Base-by-base conservation (phyloP, 2,329 filamentous ascomycete species). In the Fusarium redolens region DNA sequence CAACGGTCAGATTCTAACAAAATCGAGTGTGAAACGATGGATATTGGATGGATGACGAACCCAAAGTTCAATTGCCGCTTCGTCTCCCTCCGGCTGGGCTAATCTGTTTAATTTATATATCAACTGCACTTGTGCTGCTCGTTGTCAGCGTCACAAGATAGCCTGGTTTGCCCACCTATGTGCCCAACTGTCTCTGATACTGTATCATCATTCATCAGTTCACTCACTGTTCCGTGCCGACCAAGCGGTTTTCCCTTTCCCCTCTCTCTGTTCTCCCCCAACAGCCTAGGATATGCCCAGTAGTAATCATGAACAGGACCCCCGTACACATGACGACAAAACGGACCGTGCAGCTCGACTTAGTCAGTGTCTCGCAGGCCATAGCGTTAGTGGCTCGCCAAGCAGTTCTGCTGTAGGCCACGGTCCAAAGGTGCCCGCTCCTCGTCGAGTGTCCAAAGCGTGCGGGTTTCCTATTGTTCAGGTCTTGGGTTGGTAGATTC, bases 321-420 rank as follows among this genome's bases (percentile, higher is more conserved):
- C 70, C 62, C 45, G 30, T 51, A 64, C 73, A 64, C 73, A 73
- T 77, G 75, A 77, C 69, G 71, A 75, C 62, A 73, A 65, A 56
- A 63, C 64, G 65, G 45, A 63, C 61, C 68, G 69, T 74, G 73
- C 72, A 71, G 69, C 60, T 45, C 48, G 65, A 44, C 50, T 68
- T 56, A 56, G 63, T 41, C 41, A 37, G 48, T 76, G 74, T 75
- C 74, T 76, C 72, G 63, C 65, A 75, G 72, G 56, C 61, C 48
- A 52, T 30, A 55, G 62, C 64, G 58, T 59, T 65, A 77, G 73
- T 75, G 75, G 71, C 65, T 57, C 47, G 65, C 54, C 63, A 71
- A 69, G 65, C 25, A 54, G 54, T 48, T 60, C 47, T 40, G 40
- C n/a, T 54, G 57, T 25, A 60, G 47, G 47, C 47, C 57, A 55